Evolutionary conservation across 2,329 filamentous ascomycete genomes (phyloP).

Genomic region (Metarhizium guizhouense): DNA sequence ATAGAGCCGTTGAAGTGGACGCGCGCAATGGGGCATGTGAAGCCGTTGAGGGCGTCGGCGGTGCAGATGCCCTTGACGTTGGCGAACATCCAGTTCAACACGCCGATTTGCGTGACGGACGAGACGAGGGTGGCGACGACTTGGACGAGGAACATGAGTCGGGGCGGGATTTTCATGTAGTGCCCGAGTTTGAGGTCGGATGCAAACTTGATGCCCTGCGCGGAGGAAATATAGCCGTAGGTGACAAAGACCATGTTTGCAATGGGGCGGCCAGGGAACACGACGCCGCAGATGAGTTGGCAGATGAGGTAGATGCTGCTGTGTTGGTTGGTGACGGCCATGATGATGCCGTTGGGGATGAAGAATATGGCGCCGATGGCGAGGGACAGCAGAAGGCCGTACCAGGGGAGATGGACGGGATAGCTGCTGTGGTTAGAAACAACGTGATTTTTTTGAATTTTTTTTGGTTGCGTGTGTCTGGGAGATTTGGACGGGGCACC

Average conservation of each 20-base stretch:
- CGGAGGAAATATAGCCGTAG: constrained; percentile 82
- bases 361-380: constrained; percentile 73
- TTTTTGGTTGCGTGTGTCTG: not conserved
- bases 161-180: constrained; percentile 79
- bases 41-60: constrained; percentile 70
- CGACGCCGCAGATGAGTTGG: constrained; percentile 71
- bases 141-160: constrained; percentile 71
- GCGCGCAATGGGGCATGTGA: constrained; percentile 77
- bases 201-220: constrained; percentile 83
- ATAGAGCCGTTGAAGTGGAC: constrained; percentile 89
- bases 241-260: constrained; percentile 93
- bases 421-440: constrained; percentile 37
- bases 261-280: constrained; percentile 77
- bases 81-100: constrained; percentile 84
- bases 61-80: constrained; percentile 74
- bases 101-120: constrained; percentile 70
- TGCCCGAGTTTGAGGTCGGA: constrained; percentile 81
- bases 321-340: constrained; percentile 87
- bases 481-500: constrained; percentile 22
- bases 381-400: constrained; percentile 71
- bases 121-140: constrained; percentile 68
- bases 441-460: too few relatives aligned
- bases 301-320: constrained; percentile 81
- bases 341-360: constrained; percentile 85
- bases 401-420: constrained; percentile 77